Evolutionary conservation across 2,329 filamentous ascomycete species (phyloP).

Genomic region (Pseudocercospora cruenta): DNA sequence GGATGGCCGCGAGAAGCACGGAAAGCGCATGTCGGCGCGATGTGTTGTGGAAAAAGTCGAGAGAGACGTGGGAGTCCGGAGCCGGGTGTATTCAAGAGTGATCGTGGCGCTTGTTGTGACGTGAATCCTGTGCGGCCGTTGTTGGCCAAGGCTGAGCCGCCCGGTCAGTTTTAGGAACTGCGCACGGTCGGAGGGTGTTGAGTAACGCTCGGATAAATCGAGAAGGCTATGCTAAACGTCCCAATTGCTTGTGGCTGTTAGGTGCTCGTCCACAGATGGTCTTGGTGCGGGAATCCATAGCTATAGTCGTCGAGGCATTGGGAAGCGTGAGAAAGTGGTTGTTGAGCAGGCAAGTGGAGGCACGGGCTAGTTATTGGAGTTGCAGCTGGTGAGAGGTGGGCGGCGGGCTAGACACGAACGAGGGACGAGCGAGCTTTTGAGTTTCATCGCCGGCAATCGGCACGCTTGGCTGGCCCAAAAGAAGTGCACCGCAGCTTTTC

Average conservation of each 20-base stretch:
- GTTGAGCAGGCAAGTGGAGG: constrained; percentile 9
- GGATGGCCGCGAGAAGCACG: constrained; percentile 34
- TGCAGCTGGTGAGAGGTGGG: not conserved
- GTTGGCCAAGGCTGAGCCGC: constrained; percentile 18
- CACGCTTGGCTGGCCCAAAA: not conserved
- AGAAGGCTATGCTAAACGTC: constrained; percentile 15
- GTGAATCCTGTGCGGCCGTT: constrained; percentile 14
- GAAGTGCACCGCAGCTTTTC: not conserved
- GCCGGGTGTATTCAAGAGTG: not conserved
- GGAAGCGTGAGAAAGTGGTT: constrained; percentile 6
- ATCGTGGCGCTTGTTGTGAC: constrained; percentile 18
- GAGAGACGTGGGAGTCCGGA: not conserved
- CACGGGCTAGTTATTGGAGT: constrained; percentile 3
- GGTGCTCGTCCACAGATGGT: constrained; percentile 33
- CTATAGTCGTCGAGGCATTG: constrained; percentile 7
- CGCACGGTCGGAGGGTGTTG: constrained; percentile 5
- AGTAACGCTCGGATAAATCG: constrained; percentile 1
- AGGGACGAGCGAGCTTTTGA: not conserved
- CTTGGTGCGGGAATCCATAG: constrained; percentile 33
- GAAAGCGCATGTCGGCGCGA: constrained; percentile 32
- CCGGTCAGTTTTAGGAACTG: not conserved
- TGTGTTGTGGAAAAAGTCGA: constrained; percentile 11
- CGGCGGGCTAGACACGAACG: not conserved
- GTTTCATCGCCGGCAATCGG: not conserved
- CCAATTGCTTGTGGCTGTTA: constrained; percentile 30